These are phyloP conservation scores for Penicillium occitanis DNA, from an alignment of 2,329 filamentous ascomycete species.

Conservation along the genomic window DNA sequence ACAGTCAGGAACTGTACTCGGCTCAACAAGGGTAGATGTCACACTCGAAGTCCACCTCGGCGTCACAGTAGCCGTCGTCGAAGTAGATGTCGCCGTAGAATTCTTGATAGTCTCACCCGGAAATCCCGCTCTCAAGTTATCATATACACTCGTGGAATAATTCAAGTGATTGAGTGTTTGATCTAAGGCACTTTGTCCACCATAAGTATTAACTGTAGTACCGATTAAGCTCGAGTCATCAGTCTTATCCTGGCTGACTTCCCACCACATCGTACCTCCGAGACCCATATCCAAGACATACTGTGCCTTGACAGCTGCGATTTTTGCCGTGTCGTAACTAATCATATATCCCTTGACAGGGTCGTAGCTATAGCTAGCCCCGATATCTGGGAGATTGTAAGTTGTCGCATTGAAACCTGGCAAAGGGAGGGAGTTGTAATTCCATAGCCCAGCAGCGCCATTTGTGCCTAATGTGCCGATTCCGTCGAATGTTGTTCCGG, in stretches of 20 bases:
- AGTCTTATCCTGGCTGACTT: constrained; percentile 67
- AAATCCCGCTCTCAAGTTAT: constrained; percentile 42
- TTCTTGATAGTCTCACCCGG: neutral
- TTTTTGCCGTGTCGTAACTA: constrained; percentile 68
- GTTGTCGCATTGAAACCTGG: constrained; percentile 52
- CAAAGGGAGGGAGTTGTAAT: constrained; percentile 81
- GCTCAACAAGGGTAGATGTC: neutral
- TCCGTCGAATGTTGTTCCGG: constrained; percentile 15
- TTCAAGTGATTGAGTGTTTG: constrained; percentile 45
- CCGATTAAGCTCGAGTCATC: constrained; percentile 11
- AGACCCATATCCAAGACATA: constrained; percentile 55
- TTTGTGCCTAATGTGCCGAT: constrained; percentile 34
- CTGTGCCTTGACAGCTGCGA: constrained; percentile 58
- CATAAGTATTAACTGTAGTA: constrained; percentile 24
- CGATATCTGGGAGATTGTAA: constrained; percentile 10
- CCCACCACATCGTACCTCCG: constrained; percentile 90
- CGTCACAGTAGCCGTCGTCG: neutral
- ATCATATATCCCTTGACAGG: constrained; percentile 61
- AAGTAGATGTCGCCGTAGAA: neutral
- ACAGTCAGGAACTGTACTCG: constrained; percentile 7
- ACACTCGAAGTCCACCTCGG: neutral
- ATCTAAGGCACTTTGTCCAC: constrained; percentile 39
- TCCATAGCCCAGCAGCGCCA: constrained; percentile 58
- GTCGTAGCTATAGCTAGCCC: constrained; percentile 67
- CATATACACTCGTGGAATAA: constrained; percentile 53